Conservation (phyloP, 2,329 filamentous ascomycete species). For the Davidsoniella neocaledoniae region DNA sequence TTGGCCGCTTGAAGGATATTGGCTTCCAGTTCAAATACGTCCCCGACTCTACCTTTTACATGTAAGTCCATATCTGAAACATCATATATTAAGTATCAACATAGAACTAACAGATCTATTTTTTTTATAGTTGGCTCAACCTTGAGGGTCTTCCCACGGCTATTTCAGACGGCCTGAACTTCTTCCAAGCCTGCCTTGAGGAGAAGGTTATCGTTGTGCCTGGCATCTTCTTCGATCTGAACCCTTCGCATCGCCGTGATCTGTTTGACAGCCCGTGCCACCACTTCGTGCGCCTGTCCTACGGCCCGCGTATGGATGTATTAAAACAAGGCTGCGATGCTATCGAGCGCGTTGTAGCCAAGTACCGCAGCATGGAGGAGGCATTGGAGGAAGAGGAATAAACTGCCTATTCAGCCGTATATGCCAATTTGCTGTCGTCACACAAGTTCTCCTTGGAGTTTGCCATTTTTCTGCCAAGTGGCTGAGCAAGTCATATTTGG, state of each 20-base stretch:
- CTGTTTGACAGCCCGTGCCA: slow-evolving; percentile 91
- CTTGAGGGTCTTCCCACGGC: slow-evolving; percentile 54
- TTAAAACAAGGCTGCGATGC: slow-evolving; percentile 66
- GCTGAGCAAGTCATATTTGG: too few relatives aligned
- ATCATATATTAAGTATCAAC: not conserved
- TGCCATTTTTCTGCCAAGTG: too few relatives aligned
- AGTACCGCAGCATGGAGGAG: slow-evolving; percentile 29
- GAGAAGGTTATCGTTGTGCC: slow-evolving; percentile 96
- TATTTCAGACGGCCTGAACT: slow-evolving; percentile 86
- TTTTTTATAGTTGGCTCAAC: slow-evolving; percentile 31
- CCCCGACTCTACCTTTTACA: slow-evolving; percentile 87
- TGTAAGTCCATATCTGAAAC: slow-evolving; percentile 32
- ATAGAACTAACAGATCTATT: not conserved
- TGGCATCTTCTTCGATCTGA: slow-evolving; percentile 95
- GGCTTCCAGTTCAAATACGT: slow-evolving; percentile 74
- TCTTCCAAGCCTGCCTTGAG: slow-evolving; percentile 84
- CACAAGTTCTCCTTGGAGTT: too few relatives aligned
- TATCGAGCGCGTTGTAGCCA: slow-evolving; percentile 65
- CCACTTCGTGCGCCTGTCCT: slow-evolving; percentile 73
- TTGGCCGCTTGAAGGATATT: slow-evolving; percentile 63
- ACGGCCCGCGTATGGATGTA: slow-evolving; percentile 66
- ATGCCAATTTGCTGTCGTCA: too few relatives aligned
- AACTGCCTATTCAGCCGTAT: not conserved
- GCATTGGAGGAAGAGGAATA: slow-evolving; percentile 10
- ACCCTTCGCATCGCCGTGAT: slow-evolving; percentile 75